Evolutionary conservation across 2,329 filamentous ascomycete genomes (phyloP), one percentile per base, ranked within the genome.

Genomic region (Dendrostoma leiphaemia): DNA sequence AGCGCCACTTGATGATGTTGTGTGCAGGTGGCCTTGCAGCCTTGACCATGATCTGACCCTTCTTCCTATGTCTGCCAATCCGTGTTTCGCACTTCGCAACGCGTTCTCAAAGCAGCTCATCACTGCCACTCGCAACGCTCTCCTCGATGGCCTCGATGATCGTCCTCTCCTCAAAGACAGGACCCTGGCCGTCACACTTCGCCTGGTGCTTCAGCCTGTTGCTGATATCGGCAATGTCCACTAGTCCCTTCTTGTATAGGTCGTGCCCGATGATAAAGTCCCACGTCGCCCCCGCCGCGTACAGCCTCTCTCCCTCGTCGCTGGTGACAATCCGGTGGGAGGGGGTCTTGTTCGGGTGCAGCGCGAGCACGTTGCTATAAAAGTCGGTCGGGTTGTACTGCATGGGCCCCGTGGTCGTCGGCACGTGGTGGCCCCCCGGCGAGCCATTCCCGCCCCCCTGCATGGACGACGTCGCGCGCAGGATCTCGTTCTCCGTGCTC

Each of bases 401-500:
- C 80, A 90, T 80, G 0, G 88, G 88, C 0, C 88, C 89, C 0
- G 85, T 84, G 4, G 81, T 79, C 9, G 74, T 72, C 59, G 75
- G 70, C 61, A 73, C 68, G 60, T 67, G 67, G 60, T 72, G 71
- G 59, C 74, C 74, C 59, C 76, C 69, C 32, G 76, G 70, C 52
- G 68, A 70, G 64, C 71, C 65, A 65, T 66, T 63, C 60, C 60
- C 63, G n/a, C 31, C 48, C 57, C 59, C 59, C 64, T 67, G 59
- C 61, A 75, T 64, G 24, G 66, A 75, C 6, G 86, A 85, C 1
- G 91, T 96, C 6, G 91, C 91, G 44, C 91, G 88, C 32, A 97
- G 77, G 51, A 97, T 92, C 71, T 97, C 90, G 69, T 97, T 97
- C 69, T 97, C 92, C 8, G 91, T 96, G 57, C 85, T 86, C 50